phyloP scores from a whole-genome alignment of 306 rosid species.

The Cicer chorassanicum region DNA sequence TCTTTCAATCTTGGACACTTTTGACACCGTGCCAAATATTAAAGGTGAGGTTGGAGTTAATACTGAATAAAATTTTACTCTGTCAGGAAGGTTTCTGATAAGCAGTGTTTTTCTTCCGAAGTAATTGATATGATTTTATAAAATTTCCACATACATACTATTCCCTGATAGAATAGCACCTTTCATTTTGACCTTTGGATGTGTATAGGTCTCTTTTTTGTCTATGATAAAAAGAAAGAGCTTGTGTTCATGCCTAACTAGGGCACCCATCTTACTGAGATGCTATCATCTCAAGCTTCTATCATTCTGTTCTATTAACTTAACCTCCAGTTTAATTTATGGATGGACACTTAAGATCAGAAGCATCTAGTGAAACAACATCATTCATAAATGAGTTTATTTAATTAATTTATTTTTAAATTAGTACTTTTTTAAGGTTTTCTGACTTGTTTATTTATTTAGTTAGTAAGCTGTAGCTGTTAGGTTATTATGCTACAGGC shows the following conservation, averaged over 20 bases:
- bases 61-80: conserved; percentile 37
- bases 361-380: not conserved
- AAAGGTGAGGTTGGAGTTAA: conserved; percentile 72
- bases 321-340: not conserved
- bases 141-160: not conserved
- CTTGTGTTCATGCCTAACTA: not conserved
- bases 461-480: conserved; percentile 8
- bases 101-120: conserved; percentile 4
- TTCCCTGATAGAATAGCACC: not conserved
- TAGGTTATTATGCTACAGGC: conserved; percentile 9
- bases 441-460: conserved; percentile 28
- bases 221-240: not conserved
- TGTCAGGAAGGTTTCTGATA: conserved; percentile 31
- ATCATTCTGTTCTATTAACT: not conserved
- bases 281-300: conserved; percentile 19
- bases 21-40: conserved; percentile 76
- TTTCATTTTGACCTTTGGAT: not conserved
- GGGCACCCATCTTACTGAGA: not conserved
- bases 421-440: not conserved
- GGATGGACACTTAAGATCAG: conserved; percentile 1
- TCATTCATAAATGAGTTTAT: not conserved
- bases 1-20: conserved; percentile 81
- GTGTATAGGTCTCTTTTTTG: not conserved
- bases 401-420: not conserved
- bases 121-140: not conserved